Evolutionary conservation across 129 eudicot species (phyloP).

Genomic region (Lactuca sativa): DNA sequence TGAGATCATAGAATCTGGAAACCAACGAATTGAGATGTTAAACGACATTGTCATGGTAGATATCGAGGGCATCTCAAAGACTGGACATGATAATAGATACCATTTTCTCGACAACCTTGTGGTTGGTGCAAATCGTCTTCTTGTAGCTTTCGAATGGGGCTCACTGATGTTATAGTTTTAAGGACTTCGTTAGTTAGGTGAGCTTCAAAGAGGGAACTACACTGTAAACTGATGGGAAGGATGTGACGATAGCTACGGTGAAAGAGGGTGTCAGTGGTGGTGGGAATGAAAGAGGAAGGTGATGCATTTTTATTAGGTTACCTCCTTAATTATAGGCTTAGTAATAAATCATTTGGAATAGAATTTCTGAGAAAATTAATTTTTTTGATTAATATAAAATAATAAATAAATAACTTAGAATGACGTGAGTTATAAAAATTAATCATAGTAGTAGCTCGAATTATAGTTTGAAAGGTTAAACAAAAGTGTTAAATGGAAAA

Average conservation of each 20-base stretch:
- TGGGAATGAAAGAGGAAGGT: background rate
- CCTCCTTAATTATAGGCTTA: too few relatives aligned
- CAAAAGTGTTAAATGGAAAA: too few relatives aligned
- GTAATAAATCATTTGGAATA: too few relatives aligned
- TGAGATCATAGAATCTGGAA: constrained; percentile 89
- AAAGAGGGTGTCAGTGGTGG: constrained; percentile 18
- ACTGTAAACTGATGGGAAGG: constrained; percentile 19
- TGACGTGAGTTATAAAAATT: too few relatives aligned
- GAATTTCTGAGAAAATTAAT: too few relatives aligned
- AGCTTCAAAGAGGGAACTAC: constrained; percentile 43
- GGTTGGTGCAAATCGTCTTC: constrained; percentile 92
- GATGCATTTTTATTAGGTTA: too few relatives aligned
- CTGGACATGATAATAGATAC: constrained; percentile 65
- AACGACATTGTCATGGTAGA: constrained; percentile 71
- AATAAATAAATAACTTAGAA: too few relatives aligned
- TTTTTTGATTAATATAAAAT: too few relatives aligned
- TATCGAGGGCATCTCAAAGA: constrained; percentile 49
- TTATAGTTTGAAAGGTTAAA: too few relatives aligned
- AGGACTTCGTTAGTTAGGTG: constrained; percentile 59
- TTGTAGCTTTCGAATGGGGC: constrained; percentile 97
- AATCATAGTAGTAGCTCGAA: too few relatives aligned
- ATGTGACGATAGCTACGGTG: constrained; percentile 23
- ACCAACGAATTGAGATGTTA: constrained; percentile 74
- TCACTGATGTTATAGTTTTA: constrained; percentile 88
- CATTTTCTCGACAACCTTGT: constrained; percentile 87